A percentile compares a stretch with the other conserved stretches of the same genome.
These are phyloP conservation scores for Ichthyophthirius multifiliis DNA, from an alignment of 169 alveolate genomes.

Conservation along the genomic window DNA sequence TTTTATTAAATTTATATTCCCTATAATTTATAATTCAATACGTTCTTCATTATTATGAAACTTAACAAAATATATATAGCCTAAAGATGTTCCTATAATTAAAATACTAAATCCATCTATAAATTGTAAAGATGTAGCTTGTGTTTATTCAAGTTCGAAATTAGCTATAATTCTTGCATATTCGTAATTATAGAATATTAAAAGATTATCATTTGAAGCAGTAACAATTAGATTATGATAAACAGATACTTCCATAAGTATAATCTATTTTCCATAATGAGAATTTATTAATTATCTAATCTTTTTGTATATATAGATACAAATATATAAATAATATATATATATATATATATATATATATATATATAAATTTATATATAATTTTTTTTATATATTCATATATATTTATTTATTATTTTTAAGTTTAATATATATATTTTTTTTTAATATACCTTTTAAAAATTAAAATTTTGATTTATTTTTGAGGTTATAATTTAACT, in stretches of 20 bases:
- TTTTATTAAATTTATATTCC: background rate
- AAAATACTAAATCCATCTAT: background rate
- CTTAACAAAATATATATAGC: background rate
- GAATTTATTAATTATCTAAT: background rate
- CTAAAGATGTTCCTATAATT: background rate
- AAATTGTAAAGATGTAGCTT: background rate
- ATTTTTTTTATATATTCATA: too few species aligned
- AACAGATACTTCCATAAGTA: background rate
- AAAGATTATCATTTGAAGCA: background rate
- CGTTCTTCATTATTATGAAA: background rate
- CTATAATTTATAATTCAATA: background rate
- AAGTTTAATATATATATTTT: too few species aligned
- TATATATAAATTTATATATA: too few species aligned
- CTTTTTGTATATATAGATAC: background rate
- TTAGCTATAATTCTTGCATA: background rate
- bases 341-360: too few species aligned
- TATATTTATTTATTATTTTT: background rate
- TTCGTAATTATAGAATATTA: background rate
- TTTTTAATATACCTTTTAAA: background rate
- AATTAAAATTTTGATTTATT: background rate
- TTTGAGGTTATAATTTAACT: background rate
- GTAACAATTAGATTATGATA: background rate
- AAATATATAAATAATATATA: too few species aligned
- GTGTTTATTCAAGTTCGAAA: background rate
- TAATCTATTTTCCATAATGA: background rate